Base-by-base conservation (phyloP, 2,329 filamentous ascomycete species). In the Knufia petricola region DNA sequence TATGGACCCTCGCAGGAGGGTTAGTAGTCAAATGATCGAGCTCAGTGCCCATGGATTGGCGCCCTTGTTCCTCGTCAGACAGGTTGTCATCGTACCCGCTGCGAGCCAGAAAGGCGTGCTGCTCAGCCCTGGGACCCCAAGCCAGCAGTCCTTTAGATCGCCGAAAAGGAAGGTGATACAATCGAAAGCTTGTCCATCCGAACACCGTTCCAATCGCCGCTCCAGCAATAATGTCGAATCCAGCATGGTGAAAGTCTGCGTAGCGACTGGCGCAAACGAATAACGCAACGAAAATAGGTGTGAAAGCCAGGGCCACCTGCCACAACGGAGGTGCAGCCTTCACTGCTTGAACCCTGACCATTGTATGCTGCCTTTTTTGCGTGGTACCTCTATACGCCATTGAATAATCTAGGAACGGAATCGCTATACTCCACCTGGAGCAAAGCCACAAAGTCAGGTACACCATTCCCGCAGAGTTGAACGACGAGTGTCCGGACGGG, bases 401-500 rank as follows among this genome's bases (percentile, higher is more conserved):
- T 50, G n/a, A n/a, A 1, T 59, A 58, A 3, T 61, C 55, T 12
- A 66, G 58, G 50, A 70, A 64, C 28, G 71, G 69, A 36, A 69
- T 62, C 30, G 66, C 66, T 34, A 71, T 65, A 37, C 69, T 64
- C 45, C 70, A 65, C 36, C 72, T 69, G 50, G 78, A 74, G 45
- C 85, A 86, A n/a, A 95, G 75, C 72, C 88, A 95, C 46, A 95
- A 78, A 1, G 84, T 84, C 12, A 94, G 76, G 63, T 95, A 95
- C 47, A 87, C 78, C 44, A 95, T 70, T 1, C 89, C 88, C 9
- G 82, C 81, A 55, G 85, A 86, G 1, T 85, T 76, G 51, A 84
- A 81, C 32, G 82, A 87, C 19, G 83, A 69, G 67, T 89, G 85
- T 0, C 85, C 85, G 49, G 80, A 85, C 0, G 84, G 84, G 56